Evolutionary conservation across 1,284 basidiomycete genomes (phyloP), one percentile per base, ranked within the genome.

Genomic region (Agaricales sp.): DNA sequence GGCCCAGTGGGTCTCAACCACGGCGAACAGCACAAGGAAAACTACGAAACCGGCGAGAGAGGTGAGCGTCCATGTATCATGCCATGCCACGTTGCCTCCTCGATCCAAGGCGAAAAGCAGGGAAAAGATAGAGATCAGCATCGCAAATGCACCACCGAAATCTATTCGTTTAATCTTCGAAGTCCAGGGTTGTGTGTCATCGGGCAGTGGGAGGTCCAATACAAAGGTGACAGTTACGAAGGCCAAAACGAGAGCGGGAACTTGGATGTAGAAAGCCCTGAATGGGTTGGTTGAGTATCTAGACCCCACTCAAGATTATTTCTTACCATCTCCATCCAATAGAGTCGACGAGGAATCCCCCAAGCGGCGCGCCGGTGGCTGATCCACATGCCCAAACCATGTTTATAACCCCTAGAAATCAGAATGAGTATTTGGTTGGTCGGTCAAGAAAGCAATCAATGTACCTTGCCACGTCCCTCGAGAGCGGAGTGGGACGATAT

Each of bases 271-370:
- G 65, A 82, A 82, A 0, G 74, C 68, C 76, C 75, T 77, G 50
- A 38, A 21, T 41, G 18, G n/a, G n/a, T n/a, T n/a, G n/a, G n/a
- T n/a, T n/a, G n/a, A n/a, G n/a, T n/a, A n/a, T n/a, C n/a, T n/a
- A n/a, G n/a, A n/a, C n/a, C n/a, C n/a, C 11, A 23, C 13, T 38
- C 8, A 45, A 4, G 22, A 26, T 38, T 19, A 13, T n/a, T 55
- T 59, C n/a, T 20, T 51, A 75, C 78, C 78, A 80, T 60, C 79
- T 63, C 80, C 80, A 82, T n/a, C 78, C 78, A 43, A 80, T 73
- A 2, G 64, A 75, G 54, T 81, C 79, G 2, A 75, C 67, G 3
- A 82, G 63, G 46, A 77, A 67, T 2, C 79, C 78, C 18, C 79
- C 79, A 0, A 80, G 58, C 1, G 79, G 78, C 4, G 78, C 78